phyloP scores from a whole-genome alignment of 768 basidiomycete genomes.

The Suillus hirtellus region DNA sequence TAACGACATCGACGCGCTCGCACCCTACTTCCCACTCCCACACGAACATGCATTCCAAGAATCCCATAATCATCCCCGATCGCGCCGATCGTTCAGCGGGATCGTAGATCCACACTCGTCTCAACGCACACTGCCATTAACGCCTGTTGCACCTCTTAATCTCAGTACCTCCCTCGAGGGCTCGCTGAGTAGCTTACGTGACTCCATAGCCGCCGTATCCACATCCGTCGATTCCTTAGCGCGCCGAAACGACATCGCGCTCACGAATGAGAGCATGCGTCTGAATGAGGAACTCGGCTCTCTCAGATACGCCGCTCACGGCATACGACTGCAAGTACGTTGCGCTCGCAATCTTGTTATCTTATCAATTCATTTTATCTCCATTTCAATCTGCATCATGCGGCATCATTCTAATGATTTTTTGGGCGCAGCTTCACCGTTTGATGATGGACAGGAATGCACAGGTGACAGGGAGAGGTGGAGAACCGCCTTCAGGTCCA shows the following conservation, averaged over 20 bases:
- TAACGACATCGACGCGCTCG: conserved; percentile 28
- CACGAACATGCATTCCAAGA: conserved; percentile 19
- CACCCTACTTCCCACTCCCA: conserved; percentile 23
- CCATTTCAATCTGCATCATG: conserved; percentile 7
- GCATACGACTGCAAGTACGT: conserved; percentile 76
- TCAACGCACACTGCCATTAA: conserved; percentile 31
- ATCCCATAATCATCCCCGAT: conserved; percentile 16
- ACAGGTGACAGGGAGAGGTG: conserved; percentile 48
- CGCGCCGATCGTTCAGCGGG: conserved; percentile 19
- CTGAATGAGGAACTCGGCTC: conserved; percentile 74
- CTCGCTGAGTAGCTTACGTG: conserved; percentile 57
- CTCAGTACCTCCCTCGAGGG: conserved; percentile 62
- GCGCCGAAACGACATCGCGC: conserved; percentile 62
- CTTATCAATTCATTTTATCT: conserved; percentile 15
- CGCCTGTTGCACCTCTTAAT: conserved; percentile 60
- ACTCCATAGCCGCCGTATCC: conserved; percentile 60
- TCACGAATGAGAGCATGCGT: conserved; percentile 70
- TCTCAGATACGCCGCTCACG: conserved; percentile 68
- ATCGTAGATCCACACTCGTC: conserved; percentile 25
- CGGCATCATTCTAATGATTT: conserved; percentile 14
- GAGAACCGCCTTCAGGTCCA: conserved; percentile 25
- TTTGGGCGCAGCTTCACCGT: conserved; percentile 50
- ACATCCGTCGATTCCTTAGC: conserved; percentile 60
- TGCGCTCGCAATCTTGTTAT: not conserved
- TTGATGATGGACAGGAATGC: conserved; percentile 79